Evolutionary conservation across 2,329 filamentous ascomycete genomes (phyloP).

Genomic region (Xylaria hypoxylon): DNA sequence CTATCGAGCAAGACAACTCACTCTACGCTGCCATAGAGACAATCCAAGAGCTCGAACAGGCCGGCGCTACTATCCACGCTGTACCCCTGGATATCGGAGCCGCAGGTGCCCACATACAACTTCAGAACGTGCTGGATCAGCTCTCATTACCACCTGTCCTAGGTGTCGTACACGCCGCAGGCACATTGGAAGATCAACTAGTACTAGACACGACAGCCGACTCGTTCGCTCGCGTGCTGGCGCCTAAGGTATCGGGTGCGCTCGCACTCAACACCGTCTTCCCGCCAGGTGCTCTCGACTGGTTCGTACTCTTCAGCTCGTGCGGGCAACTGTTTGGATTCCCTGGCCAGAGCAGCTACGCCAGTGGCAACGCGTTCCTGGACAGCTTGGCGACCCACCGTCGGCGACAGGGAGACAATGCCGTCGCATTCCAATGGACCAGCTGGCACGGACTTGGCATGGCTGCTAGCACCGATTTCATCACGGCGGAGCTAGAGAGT

Average conservation of each 20-base stretch:
- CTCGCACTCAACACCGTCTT: slow-evolving; percentile 45
- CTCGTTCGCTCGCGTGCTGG: slow-evolving; percentile 51
- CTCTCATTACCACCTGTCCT: slow-evolving; percentile 54
- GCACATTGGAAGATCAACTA: slow-evolving; percentile 54
- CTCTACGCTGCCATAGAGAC: slow-evolving; percentile 34
- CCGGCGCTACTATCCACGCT: slow-evolving; percentile 49
- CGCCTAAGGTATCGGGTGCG: slow-evolving; percentile 53
- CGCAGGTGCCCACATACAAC: slow-evolving; percentile 39
- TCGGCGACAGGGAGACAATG: slow-evolving; percentile 53
- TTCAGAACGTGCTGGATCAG: slow-evolving; percentile 46
- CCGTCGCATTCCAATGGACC: slow-evolving; percentile 58
- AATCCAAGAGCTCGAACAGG: slow-evolving; percentile 50
- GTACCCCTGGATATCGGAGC: slow-evolving; percentile 53
- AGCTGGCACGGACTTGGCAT: slow-evolving; percentile 57
- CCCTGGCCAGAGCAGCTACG: slow-evolving; percentile 50
- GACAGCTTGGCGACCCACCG: slow-evolving; percentile 49
- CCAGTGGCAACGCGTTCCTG: slow-evolving; percentile 50
- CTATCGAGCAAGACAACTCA: no score
- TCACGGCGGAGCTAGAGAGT: slow-evolving; percentile 55
- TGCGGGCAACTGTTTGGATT: slow-evolving; percentile 51
- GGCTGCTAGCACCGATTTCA: slow-evolving; percentile 51
- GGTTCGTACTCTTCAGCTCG: slow-evolving; percentile 49
- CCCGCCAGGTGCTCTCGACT: slow-evolving; percentile 49
- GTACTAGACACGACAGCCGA: slow-evolving; percentile 49
- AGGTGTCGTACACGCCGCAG: slow-evolving; percentile 57